These are phyloP conservation scores for Hirsutella minnesotensis DNA, from an alignment of 2,329 filamentous ascomycete species.

Conservation along the genomic window DNA sequence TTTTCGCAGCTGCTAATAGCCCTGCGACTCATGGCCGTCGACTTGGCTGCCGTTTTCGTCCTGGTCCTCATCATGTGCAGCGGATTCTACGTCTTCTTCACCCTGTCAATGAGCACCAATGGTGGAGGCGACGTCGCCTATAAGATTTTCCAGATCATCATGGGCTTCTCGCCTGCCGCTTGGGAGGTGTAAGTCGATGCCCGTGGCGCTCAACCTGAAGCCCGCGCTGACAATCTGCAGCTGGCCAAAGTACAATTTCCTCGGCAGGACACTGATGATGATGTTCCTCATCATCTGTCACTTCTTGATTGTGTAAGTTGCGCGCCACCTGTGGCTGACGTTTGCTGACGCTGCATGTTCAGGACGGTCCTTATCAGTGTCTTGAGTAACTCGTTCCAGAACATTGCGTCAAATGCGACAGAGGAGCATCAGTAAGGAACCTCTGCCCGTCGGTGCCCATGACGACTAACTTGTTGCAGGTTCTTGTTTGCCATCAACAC, in stretches of 20 bases:
- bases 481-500: slow-evolving; percentile 95
- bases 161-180: slow-evolving; percentile 91
- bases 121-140: slow-evolving; percentile 70
- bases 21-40: slow-evolving; percentile 86
- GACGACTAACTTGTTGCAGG: slow-evolving; percentile 18
- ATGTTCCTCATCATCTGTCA: slow-evolving; percentile 90
- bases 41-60: slow-evolving; percentile 73
- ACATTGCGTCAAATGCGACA: slow-evolving; percentile 83
- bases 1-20: slow-evolving; percentile 92
- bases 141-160: slow-evolving; percentile 82
- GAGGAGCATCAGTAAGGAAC: slow-evolving; percentile 64
- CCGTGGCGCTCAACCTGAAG: not conserved
- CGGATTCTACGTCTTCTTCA: slow-evolving; percentile 93
- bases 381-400: slow-evolving; percentile 93
- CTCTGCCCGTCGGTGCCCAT: too few relatives aligned
- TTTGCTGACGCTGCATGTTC: not conserved
- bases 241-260: slow-evolving; percentile 62
- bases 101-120: slow-evolving; percentile 61
- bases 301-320: slow-evolving; percentile 67
- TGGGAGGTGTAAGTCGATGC: slow-evolving; percentile 62
- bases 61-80: slow-evolving; percentile 81
- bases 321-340: not conserved
- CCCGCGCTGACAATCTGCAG: slow-evolving; percentile 18
- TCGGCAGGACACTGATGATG: slow-evolving; percentile 65
- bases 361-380: slow-evolving; percentile 87